These are phyloP conservation scores for Trapa incisa DNA, from an alignment of 345 rosid genomes.

Conservation along the genomic window DNA sequence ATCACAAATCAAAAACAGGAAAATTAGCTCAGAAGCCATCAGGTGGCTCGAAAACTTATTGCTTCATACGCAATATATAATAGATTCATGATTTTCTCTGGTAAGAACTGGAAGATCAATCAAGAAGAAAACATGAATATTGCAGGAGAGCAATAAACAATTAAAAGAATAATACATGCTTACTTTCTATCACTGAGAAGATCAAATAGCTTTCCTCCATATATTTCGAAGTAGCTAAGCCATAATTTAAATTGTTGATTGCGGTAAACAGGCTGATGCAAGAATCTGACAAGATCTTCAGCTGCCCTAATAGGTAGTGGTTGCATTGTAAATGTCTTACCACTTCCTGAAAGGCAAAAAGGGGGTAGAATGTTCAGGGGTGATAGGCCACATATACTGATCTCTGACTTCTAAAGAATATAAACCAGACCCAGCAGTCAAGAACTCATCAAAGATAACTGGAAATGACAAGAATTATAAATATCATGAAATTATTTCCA, in stretches of 20 bases:
- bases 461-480: neutral
- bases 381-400: neutral
- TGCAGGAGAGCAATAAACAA: neutral
- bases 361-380: neutral
- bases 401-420: neutral
- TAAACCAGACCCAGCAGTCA: neutral
- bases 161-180: constrained; percentile 11
- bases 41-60: neutral
- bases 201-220: constrained; percentile 60
- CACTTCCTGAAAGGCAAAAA: constrained; percentile 48
- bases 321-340: constrained; percentile 64
- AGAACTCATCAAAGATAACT: neutral
- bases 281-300: constrained; percentile 38
- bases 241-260: constrained; percentile 46
- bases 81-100: too few relatives aligned
- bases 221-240: constrained; percentile 60
- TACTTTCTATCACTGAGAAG: constrained; percentile 60
- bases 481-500: neutral
- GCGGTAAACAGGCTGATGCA: constrained; percentile 29
- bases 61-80: too few relatives aligned
- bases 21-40: neutral
- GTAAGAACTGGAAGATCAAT: too few relatives aligned
- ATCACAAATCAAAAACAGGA: neutral
- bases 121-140: too few relatives aligned
- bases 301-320: constrained; percentile 59